Percentiles rank a stretch among this genome's conserved stretches.
These are phyloP conservation scores for Pezicula radicicola DNA, from an alignment of 2,329 filamentous ascomycete species.

Conservation along the genomic window DNA sequence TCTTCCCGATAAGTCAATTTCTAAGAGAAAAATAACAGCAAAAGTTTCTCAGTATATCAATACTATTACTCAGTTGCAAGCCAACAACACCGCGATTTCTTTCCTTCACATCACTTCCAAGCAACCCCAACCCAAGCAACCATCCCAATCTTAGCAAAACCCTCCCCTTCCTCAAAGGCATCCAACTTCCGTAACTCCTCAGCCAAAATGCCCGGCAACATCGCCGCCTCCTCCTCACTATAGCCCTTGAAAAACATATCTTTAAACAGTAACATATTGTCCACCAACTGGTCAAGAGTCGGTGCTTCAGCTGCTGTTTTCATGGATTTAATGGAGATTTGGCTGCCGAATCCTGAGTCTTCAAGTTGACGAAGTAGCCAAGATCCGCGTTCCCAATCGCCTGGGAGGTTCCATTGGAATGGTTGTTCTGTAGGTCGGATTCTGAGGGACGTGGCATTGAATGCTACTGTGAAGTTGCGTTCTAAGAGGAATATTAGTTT, in stretches of 20 bases:
- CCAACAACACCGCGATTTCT: no score
- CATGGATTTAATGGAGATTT: constrained; percentile 7
- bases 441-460: background rate
- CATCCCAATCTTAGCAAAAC: constrained; percentile 7
- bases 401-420: constrained; percentile 2
- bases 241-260: constrained; percentile 15
- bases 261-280: constrained; percentile 13
- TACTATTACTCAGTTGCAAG: no score
- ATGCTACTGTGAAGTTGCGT: constrained; percentile 8
- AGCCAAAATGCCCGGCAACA: constrained; percentile 2
- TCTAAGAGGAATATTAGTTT: constrained; percentile 4
- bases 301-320: constrained; percentile 3
- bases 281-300: constrained; percentile 11
- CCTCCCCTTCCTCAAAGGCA: constrained; percentile 4
- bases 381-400: constrained; percentile 3
- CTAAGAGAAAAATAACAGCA: no score
- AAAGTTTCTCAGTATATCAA: no score
- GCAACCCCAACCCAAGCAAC: constrained; percentile 9
- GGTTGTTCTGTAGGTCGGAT: constrained; percentile 10
- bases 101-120: constrained; percentile 3
- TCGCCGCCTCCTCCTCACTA: constrained; percentile 11
- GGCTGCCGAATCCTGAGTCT: constrained; percentile 11
- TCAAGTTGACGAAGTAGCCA: constrained; percentile 10
- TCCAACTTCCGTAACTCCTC: constrained; percentile 11
- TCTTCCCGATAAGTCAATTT: no score